Conservation (phyloP, 257 asterid species). For the Penstemon davidsonii region DNA sequence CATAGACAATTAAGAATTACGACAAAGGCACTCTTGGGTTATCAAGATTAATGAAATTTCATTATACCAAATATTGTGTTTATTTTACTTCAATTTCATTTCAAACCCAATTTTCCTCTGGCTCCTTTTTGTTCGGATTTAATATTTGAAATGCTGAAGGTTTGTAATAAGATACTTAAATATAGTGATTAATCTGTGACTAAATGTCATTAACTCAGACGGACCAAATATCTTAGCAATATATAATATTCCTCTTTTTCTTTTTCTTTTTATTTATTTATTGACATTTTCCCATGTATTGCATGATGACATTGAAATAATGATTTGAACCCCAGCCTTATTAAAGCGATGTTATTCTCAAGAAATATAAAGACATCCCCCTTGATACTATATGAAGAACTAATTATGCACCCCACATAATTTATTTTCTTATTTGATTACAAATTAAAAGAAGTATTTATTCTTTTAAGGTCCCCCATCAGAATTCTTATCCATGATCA, state of each 20-base stretch:
- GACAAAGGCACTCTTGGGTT: too few species aligned
- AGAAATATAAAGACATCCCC: constrained; percentile 23
- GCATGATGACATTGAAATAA: constrained; percentile 36
- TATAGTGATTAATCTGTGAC: neutral
- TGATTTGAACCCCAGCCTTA: constrained; percentile 34
- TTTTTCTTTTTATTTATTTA: neutral
- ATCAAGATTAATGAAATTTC: too few species aligned
- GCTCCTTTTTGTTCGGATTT: too few species aligned
- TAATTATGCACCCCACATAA: constrained; percentile 34
- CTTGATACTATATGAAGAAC: constrained; percentile 20
- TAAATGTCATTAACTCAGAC: neutral
- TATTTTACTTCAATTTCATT: too few species aligned
- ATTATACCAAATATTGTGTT: too few species aligned
- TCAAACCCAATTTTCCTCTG: too few species aligned
- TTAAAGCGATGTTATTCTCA: constrained; percentile 42
- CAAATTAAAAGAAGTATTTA: neutral
- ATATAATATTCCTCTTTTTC: neutral
- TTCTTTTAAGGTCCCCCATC: constrained; percentile 30
- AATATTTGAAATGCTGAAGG: too few species aligned
- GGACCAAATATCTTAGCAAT: too few species aligned
- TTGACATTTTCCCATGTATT: constrained; percentile 3
- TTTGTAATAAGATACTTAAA: too few species aligned
- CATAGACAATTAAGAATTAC: too few species aligned
- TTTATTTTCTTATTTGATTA: constrained; percentile 29
- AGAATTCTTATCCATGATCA: constrained; percentile 12